phyloP scores from a whole-genome alignment of 2,329 filamentous ascomycete species.

The Aspergillus pseudoterreus region DNA sequence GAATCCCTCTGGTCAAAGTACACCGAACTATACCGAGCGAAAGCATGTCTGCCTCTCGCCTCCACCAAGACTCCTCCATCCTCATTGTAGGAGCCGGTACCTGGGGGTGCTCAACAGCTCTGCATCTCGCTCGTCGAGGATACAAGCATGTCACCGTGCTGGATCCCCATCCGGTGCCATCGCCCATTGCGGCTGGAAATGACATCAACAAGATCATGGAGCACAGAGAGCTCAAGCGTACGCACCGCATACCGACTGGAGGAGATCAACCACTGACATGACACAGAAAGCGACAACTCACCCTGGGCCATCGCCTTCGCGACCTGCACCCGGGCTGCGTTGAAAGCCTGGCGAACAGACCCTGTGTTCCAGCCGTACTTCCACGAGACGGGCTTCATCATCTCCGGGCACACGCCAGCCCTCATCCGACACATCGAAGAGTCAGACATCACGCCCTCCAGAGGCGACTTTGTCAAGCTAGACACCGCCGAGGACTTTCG shows the following conservation, averaged over 20 bases:
- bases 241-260: conserved; percentile 4
- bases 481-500: conserved; percentile 39
- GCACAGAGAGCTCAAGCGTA: no score
- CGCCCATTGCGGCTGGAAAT: conserved; percentile 45
- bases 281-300: conserved; percentile 17
- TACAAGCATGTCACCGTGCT: conserved; percentile 49
- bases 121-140: conserved; percentile 43
- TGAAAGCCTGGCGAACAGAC: conserved; percentile 44
- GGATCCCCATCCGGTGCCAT: conserved; percentile 45
- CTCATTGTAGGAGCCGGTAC: conserved; percentile 48
- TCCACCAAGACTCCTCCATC: conserved; percentile 23
- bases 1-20: no score
- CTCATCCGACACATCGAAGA: conserved; percentile 28
- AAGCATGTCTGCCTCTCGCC: no score
- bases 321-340: conserved; percentile 28
- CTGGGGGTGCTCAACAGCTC: conserved; percentile 46
- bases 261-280: conserved; percentile 30
- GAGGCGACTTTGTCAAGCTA: conserved; percentile 31
- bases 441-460: conserved; percentile 29
- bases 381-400: conserved; percentile 43
- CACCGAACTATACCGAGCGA: no score
- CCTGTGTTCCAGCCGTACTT: conserved; percentile 44
- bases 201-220: conserved; percentile 48
- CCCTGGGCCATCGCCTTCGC: conserved; percentile 31
- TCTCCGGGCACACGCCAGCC: conserved; percentile 41